phyloP scores from a whole-genome alignment of 129 eudicot genomes.

The Apium graveolens region DNA sequence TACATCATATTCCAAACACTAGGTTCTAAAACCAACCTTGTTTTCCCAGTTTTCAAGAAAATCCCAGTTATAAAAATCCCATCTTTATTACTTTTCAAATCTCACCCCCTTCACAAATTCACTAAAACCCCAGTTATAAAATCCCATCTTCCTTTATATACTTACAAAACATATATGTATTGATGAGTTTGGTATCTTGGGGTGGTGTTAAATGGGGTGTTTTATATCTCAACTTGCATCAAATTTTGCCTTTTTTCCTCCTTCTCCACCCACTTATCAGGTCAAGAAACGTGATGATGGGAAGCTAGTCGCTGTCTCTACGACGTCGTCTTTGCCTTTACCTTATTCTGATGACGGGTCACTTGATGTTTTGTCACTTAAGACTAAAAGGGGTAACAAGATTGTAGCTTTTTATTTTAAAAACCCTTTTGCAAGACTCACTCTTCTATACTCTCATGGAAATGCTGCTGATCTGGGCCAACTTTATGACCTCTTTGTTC shows the following conservation, averaged over 20 bases:
- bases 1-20: slow-evolving; percentile 1
- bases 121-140: not conserved
- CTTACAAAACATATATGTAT: slow-evolving; percentile 21
- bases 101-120: not conserved
- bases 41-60: not conserved
- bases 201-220: slow-evolving; percentile 44
- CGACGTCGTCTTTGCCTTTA: slow-evolving; percentile 37
- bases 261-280: slow-evolving; percentile 51
- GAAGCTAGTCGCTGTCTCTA: slow-evolving; percentile 35
- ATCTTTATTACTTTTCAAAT: not conserved
- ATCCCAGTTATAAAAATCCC: not conserved
- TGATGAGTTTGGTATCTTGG: slow-evolving; percentile 28
- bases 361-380: slow-evolving; percentile 53
- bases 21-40: not conserved
- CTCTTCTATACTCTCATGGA: slow-evolving; percentile 85
- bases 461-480: slow-evolving; percentile 99
- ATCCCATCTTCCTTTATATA: not conserved
- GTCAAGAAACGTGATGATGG: slow-evolving; percentile 50
- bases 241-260: slow-evolving; percentile 65
- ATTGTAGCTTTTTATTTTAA: slow-evolving; percentile 79
- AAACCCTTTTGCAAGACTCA: slow-evolving; percentile 77
- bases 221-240: slow-evolving; percentile 48
- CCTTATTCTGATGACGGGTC: slow-evolving; percentile 47
- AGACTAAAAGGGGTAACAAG: slow-evolving; percentile 82
- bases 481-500: slow-evolving; percentile 90